Base-by-base conservation (phyloP, 306 rosid species). In the Albizia julibrissin region DNA sequence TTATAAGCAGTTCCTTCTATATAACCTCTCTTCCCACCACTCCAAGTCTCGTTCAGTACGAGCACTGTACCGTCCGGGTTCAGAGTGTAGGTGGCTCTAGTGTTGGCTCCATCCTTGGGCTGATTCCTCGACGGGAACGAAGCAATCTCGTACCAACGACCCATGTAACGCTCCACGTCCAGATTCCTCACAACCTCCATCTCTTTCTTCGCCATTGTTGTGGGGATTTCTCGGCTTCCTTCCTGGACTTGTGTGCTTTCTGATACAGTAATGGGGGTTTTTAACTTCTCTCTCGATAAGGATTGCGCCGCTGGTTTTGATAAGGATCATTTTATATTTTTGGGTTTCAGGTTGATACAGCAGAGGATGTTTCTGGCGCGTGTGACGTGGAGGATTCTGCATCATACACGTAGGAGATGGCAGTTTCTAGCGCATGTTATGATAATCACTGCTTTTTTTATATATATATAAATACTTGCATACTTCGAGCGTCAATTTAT, bases 91-190 rank as follows among this genome's bases (percentile, higher is more conserved):
- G 99, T 95, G 8, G 99, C 98, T 77, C 98, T 85, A 2, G 99
- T 95, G 85, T 93, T 31, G 7, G 42, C 86, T 0, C 99, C 99
- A 50, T 76, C 84, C 54, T 62, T 91, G 6, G 97, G 98, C 62
- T 95, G 98, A 82, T 86, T 86, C 42, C 59, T 15, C 2, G 98
- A 92, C 21, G 97, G 99, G 72, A 93, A 89, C 11, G 93, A 95
- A 1, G 98, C 97, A 21, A 95, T 95, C 83, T 95, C 99, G 67
- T 93, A 95, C 99, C 99, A 95, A 3, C 97, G 86, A 6, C 99
- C 99, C 96, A 90, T 92, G 88, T 93, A 95, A 31, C 93, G 74
- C 78, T 86, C 46, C 33, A 95, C 1, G 76, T 95, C 97, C 10
- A 95, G 49, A 39, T 81, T 83, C 86, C 75, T 92, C 75, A 82